A percentile compares a stretch with the other conserved stretches of the same genome.
These are phyloP conservation scores for Mortierella antarctica DNA, from an alignment of 192 early-diverging fungal species.

Conservation along the genomic window DNA sequence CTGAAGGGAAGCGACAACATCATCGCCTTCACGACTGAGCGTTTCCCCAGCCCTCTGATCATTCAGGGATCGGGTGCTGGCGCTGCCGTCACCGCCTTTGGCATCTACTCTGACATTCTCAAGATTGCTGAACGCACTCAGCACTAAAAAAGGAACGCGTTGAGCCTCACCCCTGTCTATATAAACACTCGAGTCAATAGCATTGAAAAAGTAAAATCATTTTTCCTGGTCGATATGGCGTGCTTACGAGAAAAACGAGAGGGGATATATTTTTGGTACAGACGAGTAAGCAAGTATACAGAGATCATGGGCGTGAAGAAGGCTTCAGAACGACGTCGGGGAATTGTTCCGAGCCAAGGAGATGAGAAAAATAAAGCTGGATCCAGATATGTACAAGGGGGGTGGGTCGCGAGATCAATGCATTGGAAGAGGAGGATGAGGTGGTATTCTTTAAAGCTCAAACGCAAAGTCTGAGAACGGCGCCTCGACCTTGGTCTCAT, in stretches of 20 bases:
- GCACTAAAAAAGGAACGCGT: constrained; percentile 10
- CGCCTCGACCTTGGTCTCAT: constrained; percentile 34
- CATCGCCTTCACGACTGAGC: constrained; percentile 93
- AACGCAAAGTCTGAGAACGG: constrained; percentile 45
- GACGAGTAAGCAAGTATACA: not conserved
- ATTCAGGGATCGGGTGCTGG: constrained; percentile 97
- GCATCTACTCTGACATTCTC: constrained; percentile 93
- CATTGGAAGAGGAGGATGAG: not conserved
- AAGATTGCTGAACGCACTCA: constrained; percentile 80
- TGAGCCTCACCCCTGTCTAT: not conserved
- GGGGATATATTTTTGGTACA: too few relatives aligned
- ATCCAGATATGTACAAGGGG: constrained; percentile 23
- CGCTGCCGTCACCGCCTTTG: constrained; percentile 97
- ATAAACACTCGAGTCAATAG: not conserved
- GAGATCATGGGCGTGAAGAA: not conserved
- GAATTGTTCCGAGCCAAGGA: too few relatives aligned
- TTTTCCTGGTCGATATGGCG: not conserved
- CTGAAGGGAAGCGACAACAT: constrained; percentile 99
- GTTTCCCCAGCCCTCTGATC: constrained; percentile 95
- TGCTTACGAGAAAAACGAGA: too few relatives aligned
- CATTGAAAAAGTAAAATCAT: not conserved
- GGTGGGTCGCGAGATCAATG: not conserved
- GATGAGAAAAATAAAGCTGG: too few relatives aligned
- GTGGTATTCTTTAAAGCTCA: constrained; percentile 6
- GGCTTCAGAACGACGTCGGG: too few relatives aligned